phyloP scores from a whole-genome alignment of 352 stramenopile species.

The Plasmopara halstedii region DNA sequence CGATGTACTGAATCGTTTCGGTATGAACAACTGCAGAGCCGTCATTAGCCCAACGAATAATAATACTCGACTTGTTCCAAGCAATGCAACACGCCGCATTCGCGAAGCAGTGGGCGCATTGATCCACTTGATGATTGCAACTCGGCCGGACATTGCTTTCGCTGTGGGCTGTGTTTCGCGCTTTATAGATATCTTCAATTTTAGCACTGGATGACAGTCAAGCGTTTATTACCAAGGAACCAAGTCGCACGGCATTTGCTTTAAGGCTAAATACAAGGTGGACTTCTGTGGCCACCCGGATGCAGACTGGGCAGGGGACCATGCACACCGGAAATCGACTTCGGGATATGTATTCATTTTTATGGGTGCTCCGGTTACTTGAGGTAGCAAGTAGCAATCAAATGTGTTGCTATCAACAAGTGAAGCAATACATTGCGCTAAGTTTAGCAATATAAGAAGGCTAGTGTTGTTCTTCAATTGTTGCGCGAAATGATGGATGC shows the following conservation, averaged over 20 bases:
- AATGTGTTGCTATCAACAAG: conserved; percentile 7
- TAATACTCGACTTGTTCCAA: background rate
- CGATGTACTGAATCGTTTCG: background rate
- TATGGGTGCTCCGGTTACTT: background rate
- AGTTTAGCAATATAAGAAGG: conserved; percentile 3
- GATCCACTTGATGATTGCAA: conserved; percentile 13
- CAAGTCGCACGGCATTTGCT: conserved; percentile 8
- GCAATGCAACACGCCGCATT: background rate
- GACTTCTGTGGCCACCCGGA: background rate
- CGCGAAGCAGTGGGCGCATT: conserved; percentile 9
- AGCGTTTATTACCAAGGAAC: conserved; percentile 10
- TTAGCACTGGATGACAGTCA: conserved; percentile 8
- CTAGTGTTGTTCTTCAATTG: background rate
- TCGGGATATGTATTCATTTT: too few species aligned
- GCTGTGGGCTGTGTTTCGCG: conserved; percentile 6
- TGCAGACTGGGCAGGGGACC: background rate
- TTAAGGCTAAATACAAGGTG: background rate
- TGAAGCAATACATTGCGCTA: conserved; percentile 9
- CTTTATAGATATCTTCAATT: conserved; percentile 14
- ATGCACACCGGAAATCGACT: background rate
- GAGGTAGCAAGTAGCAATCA: background rate
- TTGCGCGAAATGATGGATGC: conserved; percentile 2
- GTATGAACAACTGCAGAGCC: background rate
- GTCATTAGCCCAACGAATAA: background rate
- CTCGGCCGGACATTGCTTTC: conserved; percentile 10